Base-by-base conservation (phyloP, 176 grass and related monocot species). In the Oryza brachyantha region DNA sequence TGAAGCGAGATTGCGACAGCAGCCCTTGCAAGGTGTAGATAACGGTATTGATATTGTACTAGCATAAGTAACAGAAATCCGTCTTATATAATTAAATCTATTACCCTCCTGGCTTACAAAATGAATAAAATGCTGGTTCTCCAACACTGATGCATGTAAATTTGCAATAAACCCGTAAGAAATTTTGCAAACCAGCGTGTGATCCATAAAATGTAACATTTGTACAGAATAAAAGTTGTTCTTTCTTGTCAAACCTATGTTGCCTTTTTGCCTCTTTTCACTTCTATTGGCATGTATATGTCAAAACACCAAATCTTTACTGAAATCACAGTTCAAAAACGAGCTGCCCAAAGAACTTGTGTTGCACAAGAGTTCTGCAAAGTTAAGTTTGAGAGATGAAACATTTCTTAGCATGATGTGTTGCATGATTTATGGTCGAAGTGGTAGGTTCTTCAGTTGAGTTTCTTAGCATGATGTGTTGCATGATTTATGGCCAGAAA, bases 1-100 rank as follows among this genome's bases (percentile, higher is more conserved):
- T 6, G 84, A 90, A 72, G 55, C 58, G 3, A 85, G 61, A 65
- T 89, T 89, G 64, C 50, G 31, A 43, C 85, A 85, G 45, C 61
- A 85, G 55, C 61, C 77, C 27, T 62, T 75, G 70, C 76, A 88
- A 55, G 64, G 35, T 29, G 50, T 73, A 52, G 66, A 78, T 52
- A 37, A 64, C 41, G 73, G 26, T 6, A 64, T 55, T 27, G 67
- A 75, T 84, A 57, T 83, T 65, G 65, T 88, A 19, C 64, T 85
- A 31, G 75, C 75, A 73, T 87, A 36, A 83, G 14, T 25, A 31
- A 45, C 35, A 3, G 16, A 29, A 21, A 4, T 54, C 17, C 34
- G 13, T 61, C n/a, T 64, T 26, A 42, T 21, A 48, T 69, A 43
- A 76, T n/a, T 46, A 58, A 13, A 6, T 68, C 8, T 79, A 62